Evolutionary conservation across 768 basidiomycete genomes (phyloP).

Genomic region (Arthromyces matolae): DNA sequence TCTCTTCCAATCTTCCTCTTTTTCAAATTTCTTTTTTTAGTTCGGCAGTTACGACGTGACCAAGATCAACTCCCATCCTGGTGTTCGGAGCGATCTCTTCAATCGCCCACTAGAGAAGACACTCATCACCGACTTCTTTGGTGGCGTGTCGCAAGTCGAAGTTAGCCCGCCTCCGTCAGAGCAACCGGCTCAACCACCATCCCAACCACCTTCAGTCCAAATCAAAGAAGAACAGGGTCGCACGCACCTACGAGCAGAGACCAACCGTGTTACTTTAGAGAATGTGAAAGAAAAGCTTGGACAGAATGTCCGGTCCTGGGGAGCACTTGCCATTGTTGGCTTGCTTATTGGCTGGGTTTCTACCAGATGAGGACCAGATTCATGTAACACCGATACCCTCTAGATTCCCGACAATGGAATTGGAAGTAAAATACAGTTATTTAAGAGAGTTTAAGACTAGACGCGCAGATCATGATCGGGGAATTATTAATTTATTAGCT

Average conservation of each 20-base stretch:
- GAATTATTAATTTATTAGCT: too few relatives aligned
- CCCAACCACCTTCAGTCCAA: not conserved
- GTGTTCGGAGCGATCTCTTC: slow-evolving; percentile 87
- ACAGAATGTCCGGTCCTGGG: not conserved
- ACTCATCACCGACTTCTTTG: slow-evolving; percentile 82
- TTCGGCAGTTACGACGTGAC: slow-evolving; percentile 75
- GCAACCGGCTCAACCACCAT: not conserved
- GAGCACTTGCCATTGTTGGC: slow-evolving; percentile 22
- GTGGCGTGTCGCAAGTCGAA: slow-evolving; percentile 84
- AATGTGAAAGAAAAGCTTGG: too few relatives aligned
- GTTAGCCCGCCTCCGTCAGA: slow-evolving; percentile 35
- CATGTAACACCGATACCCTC: not conserved
- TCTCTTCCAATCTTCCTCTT: not conserved
- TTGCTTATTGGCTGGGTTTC: slow-evolving; percentile 29
- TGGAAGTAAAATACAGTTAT: too few relatives aligned
- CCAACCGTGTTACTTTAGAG: too few relatives aligned
- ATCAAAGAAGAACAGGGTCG: too few relatives aligned
- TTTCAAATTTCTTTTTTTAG: slow-evolving; percentile 32
- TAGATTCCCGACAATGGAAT: too few relatives aligned
- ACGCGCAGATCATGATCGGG: too few relatives aligned
- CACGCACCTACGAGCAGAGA: not conserved
- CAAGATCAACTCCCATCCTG: slow-evolving; percentile 80
- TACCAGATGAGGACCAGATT: slow-evolving; percentile 11
- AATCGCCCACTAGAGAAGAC: slow-evolving; percentile 55
- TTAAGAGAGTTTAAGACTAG: too few relatives aligned